phyloP scores from a whole-genome alignment of 2,329 filamentous ascomycete species.

The Colletotrichum euphorbiae region DNA sequence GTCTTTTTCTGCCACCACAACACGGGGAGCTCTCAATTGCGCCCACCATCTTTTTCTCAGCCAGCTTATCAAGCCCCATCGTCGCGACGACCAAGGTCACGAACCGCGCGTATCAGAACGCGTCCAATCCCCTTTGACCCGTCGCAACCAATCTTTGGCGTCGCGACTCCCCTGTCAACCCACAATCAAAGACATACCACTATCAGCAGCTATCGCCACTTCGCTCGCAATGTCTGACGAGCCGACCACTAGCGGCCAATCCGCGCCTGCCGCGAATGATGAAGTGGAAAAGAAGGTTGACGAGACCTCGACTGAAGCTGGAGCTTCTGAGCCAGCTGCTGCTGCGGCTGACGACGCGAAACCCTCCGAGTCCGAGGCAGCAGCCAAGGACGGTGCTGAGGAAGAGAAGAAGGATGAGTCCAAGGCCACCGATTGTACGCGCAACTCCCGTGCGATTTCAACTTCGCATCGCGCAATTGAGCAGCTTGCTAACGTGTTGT shows the following conservation, averaged over 20 bases:
- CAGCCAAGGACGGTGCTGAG: conserved; percentile 43
- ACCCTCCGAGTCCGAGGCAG: conserved; percentile 42
- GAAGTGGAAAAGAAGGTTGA: conserved; percentile 49
- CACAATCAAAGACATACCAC: conserved; percentile 29
- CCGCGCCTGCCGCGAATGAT: conserved; percentile 35
- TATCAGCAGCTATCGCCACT: conserved; percentile 33
- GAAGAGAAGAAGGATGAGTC: conserved; percentile 42
- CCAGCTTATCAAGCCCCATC: conserved; percentile 38
- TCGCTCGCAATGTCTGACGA: conserved; percentile 53
- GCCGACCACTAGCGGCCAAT: conserved; percentile 43
- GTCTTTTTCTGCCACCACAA: conserved; percentile 44
- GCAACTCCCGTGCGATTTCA: background rate
- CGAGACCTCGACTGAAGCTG: conserved; percentile 47
- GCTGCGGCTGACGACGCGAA: conserved; percentile 43
- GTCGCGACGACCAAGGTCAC: conserved; percentile 33
- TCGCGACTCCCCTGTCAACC: conserved; percentile 35
- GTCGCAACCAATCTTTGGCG: conserved; percentile 35
- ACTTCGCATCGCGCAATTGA: conserved; percentile 36
- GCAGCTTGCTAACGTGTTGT: conserved; percentile 11
- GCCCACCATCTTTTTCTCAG: conserved; percentile 47
- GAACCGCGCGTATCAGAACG: conserved; percentile 46
- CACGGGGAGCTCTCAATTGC: conserved; percentile 49
- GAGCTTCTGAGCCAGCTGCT: conserved; percentile 45
- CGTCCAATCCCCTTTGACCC: conserved; percentile 41
- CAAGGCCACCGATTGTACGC: conserved; percentile 50